Percentiles rank a stretch among this genome's conserved stretches.
Conservation (phyloP, 768 basidiomycete genomes). For the Lyophyllum shimeji region DNA sequence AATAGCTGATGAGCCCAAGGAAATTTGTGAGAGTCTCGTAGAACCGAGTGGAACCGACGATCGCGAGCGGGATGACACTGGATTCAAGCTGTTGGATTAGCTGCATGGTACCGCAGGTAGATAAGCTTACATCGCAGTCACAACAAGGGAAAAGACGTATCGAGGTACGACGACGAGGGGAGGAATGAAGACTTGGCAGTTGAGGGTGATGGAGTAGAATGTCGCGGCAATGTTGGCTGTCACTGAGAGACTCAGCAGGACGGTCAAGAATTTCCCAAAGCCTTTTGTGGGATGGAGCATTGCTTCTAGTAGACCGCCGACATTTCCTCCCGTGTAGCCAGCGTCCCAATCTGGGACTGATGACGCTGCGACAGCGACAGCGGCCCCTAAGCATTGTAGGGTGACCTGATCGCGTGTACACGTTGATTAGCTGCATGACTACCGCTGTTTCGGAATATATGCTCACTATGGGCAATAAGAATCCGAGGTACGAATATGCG, state of each 20-base stretch:
- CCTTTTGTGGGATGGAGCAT: conserved; percentile 69
- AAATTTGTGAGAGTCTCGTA: conserved; percentile 72
- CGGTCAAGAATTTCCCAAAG: conserved; percentile 79
- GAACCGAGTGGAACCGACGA: conserved; percentile 74
- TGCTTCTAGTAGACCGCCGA: conserved; percentile 72
- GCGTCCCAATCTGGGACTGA: conserved; percentile 59
- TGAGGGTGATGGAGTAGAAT: conserved; percentile 78
- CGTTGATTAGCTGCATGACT: neutral
- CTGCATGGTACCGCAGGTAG: neutral
- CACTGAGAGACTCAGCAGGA: conserved; percentile 79
- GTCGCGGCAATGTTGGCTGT: conserved; percentile 81
- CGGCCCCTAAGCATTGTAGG: conserved; percentile 55
- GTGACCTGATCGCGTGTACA: conserved; percentile 33
- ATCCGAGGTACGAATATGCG: conserved; percentile 65
- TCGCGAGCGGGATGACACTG: conserved; percentile 72
- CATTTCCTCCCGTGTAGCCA: conserved; percentile 55
- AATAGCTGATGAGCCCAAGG: conserved; percentile 72
- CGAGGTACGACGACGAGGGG: conserved; percentile 60
- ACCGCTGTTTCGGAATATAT: neutral
- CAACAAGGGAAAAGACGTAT: conserved; percentile 73
- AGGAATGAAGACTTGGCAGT: conserved; percentile 69
- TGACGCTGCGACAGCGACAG: conserved; percentile 56
- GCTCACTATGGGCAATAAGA: conserved; percentile 57
- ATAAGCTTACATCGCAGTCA: conserved; percentile 62
- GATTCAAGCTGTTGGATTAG: neutral